Percentiles rank a stretch among this genome's conserved stretches.
Conservation (phyloP, 2,329 filamentous ascomycete genomes). For the Cordyceps fumosorosea region DNA sequence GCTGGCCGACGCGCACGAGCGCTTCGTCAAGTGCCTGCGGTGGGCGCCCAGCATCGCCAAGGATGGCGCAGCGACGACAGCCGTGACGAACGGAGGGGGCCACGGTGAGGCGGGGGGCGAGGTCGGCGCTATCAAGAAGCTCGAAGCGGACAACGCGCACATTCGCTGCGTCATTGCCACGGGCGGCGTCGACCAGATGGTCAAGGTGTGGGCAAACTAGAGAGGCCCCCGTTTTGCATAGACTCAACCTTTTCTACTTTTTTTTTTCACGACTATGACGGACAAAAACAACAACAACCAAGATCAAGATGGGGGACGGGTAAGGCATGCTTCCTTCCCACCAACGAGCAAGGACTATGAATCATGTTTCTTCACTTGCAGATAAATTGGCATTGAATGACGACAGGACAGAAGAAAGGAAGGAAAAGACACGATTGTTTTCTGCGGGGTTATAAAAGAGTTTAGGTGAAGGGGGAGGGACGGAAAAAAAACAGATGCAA, state of each 20-base stretch:
- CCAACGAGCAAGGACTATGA: neutral
- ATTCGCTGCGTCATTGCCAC: constrained; percentile 81
- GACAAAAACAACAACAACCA: neutral
- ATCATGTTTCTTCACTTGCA: neutral
- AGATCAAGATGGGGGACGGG: neutral
- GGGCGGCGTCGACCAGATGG: constrained; percentile 72
- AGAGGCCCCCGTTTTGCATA: neutral
- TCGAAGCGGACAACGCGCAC: constrained; percentile 45
- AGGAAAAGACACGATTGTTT: neutral
- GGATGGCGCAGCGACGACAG: constrained; percentile 36
- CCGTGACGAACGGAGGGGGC: neutral
- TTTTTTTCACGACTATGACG: neutral
- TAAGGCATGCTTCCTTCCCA: neutral
- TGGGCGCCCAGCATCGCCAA: constrained; percentile 78
- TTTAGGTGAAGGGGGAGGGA: neutral
- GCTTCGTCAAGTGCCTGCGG: constrained; percentile 78
- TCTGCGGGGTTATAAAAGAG: neutral
- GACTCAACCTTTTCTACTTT: neutral
- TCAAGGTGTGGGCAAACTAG: constrained; percentile 66
- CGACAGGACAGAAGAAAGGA: neutral
- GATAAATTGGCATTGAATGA: neutral
- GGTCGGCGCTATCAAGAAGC: constrained; percentile 40
- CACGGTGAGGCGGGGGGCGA: constrained; percentile 26
- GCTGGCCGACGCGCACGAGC: constrained; percentile 68
- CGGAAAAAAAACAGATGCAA: neutral